phyloP scores from a whole-genome alignment of 2,329 filamentous ascomycete genomes.

The Botrytis fabae region DNA sequence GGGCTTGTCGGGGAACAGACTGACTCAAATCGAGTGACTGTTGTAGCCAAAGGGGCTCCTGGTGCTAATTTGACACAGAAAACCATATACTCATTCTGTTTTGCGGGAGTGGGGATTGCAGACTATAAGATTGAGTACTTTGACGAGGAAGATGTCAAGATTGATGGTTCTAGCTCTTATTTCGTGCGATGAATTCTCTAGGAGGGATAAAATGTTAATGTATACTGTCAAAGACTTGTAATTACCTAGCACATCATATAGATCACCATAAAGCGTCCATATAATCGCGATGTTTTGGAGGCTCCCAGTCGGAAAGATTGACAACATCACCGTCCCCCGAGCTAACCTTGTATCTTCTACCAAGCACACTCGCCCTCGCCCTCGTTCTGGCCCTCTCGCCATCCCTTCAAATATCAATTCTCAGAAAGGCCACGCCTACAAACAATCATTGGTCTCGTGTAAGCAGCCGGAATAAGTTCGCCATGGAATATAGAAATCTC shows the following conservation, averaged over 20 bases:
- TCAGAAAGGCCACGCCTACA: background rate
- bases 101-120: background rate
- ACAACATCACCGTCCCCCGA: too few relatives aligned
- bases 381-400: background rate
- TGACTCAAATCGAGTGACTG: background rate
- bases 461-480: background rate
- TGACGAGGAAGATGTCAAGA: background rate
- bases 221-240: background rate
- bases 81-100: background rate
- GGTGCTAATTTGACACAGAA: background rate
- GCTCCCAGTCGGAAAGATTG: too few relatives aligned
- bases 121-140: background rate
- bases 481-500: background rate
- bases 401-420: fast-evolving
- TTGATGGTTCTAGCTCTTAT: background rate
- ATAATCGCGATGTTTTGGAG: too few relatives aligned
- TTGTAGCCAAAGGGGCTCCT: background rate
- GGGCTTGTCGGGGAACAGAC: background rate
- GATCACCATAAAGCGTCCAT: background rate
- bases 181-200: background rate
- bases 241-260: background rate
- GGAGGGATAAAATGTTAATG: too few relatives aligned
- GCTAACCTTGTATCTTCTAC: too few relatives aligned
- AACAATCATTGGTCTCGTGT: background rate
- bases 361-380: too few relatives aligned